A percentile compares a stretch with the other conserved stretches of the same genome.
phyloP scores from a whole-genome alignment of 768 basidiomycete species.

The Boletus rufocinnamomeus region DNA sequence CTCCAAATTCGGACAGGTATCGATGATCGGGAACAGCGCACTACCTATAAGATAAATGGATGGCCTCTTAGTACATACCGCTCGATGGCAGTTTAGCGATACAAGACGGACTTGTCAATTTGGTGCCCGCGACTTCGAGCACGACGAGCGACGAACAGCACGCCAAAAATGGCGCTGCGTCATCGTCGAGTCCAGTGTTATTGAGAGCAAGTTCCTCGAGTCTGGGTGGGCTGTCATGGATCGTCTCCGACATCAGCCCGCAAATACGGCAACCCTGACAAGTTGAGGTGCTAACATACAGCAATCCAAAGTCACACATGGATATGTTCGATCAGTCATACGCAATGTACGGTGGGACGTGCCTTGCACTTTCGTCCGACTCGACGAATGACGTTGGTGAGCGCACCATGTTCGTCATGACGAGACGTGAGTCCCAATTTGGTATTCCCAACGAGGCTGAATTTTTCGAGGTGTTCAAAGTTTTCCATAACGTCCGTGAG shows the following conservation, averaged over 20 bases:
- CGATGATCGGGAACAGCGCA: slow-evolving; percentile 58
- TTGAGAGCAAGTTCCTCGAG: slow-evolving; percentile 56
- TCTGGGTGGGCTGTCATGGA: slow-evolving; percentile 30
- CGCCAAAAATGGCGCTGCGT: slow-evolving; percentile 52
- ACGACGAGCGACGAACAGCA: slow-evolving; percentile 49
- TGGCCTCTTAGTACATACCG: not conserved
- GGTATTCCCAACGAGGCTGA: slow-evolving; percentile 65
- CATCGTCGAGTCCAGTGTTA: slow-evolving; percentile 63
- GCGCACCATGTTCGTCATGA: slow-evolving; percentile 32
- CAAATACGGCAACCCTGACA: slow-evolving; percentile 54
- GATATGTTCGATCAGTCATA: not conserved
- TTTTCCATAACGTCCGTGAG: slow-evolving; percentile 45
- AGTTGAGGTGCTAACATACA: slow-evolving; percentile 52
- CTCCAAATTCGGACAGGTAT: slow-evolving; percentile 53
- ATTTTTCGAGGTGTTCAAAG: slow-evolving; percentile 44
- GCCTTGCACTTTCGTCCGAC: slow-evolving; percentile 66
- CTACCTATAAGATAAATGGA: slow-evolving; percentile 38
- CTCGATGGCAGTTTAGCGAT: not conserved
- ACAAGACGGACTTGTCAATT: slow-evolving; percentile 52
- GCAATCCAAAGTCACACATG: not conserved
- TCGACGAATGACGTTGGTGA: slow-evolving; percentile 47
- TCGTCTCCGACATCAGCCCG: slow-evolving; percentile 41
- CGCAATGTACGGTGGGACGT: slow-evolving; percentile 6
- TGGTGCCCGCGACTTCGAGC: slow-evolving; percentile 59
- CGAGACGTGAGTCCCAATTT: slow-evolving; percentile 50